Evolutionary conservation across 75 land plant genomes (phyloP).

Genomic region (Isoetes taiwanensis): DNA sequence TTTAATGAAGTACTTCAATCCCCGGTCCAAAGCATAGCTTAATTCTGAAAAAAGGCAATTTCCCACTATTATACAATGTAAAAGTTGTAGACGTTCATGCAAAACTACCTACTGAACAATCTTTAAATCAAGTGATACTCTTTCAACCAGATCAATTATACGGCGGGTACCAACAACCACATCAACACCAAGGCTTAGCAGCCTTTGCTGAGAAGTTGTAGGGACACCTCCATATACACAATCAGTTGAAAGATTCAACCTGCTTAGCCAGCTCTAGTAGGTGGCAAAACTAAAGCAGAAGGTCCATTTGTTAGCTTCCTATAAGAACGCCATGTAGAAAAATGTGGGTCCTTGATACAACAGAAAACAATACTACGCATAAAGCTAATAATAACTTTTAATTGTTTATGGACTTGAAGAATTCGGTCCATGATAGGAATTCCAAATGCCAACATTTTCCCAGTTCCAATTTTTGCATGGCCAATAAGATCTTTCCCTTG

Average conservation of each 20-base stretch:
- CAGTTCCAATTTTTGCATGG: slow-evolving; percentile 73
- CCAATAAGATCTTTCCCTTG: slow-evolving; percentile 72
- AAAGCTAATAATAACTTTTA: neutral
- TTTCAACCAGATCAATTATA: slow-evolving; percentile 56
- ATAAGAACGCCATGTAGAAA: no score
- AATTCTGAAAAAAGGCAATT: no score
- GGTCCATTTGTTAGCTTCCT: no score
- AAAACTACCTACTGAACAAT: slow-evolving; percentile 58
- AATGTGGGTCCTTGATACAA: neutral
- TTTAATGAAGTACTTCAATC: no score
- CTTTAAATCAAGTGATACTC: slow-evolving; percentile 45
- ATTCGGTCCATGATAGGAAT: slow-evolving; percentile 58
- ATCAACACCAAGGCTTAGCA: neutral
- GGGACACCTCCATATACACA: slow-evolving; percentile 16
- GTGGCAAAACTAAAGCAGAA: slow-evolving; percentile 34
- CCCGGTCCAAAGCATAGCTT: no score
- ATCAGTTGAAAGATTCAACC: slow-evolving; percentile 1
- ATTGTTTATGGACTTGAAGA: slow-evolving; percentile 24
- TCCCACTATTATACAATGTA: no score
- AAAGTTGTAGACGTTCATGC: no score
- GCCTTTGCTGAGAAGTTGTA: neutral
- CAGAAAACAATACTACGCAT: neutral
- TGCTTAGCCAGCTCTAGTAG: slow-evolving; percentile 13
- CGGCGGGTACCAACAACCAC: slow-evolving; percentile 23
- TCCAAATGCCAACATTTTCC: slow-evolving; percentile 84